Base-by-base conservation (phyloP, 2,329 filamentous ascomycete species). In the Apiospora aurea region DNA sequence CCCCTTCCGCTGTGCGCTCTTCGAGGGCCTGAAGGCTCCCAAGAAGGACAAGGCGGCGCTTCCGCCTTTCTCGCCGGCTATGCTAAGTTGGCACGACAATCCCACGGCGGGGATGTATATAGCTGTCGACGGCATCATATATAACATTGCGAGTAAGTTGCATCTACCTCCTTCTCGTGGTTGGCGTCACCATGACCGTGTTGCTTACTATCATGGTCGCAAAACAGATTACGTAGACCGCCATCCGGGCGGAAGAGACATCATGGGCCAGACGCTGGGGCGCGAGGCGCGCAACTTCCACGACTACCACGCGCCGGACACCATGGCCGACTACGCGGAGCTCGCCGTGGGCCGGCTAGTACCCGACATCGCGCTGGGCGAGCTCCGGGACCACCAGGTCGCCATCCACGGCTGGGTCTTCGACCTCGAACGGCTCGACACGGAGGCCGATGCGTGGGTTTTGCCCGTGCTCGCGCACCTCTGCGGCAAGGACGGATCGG, bases 391-490 rank as follows among this genome's bases (percentile, higher is more conserved):
- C 4, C 53, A 71, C n/a, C 69, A 77, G 10, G 64, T 77, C 7
- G 70, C 69, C 10, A 66, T 77, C 29, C 72, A 76, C 44, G 69
- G 70, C n/a, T 76, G 72, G 74, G 72, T 77, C 44, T 77, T 73
- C 49, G 72, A 75, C 29, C 74, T 76, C 67, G 70, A 70, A 66
- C 70, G 49, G 4, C 71, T 76, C 18, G 43, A 67, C 3, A 18
- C 26, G 43, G 46, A 53, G 4, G 72, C 72, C 1, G 34, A 73
- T 4, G 44, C 69, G 7, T 24, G 29, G 29, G 38, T 72, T 5
- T 70, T 72, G 57, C 38, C 41, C 21, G 11, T 26, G 5, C 46
- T 75, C n/a, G 38, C 10, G 7, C 16, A 38, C n/a, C 72, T 71
- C 34, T 70, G 38, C 53, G 69, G 70, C 7, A 47, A 29, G 11